Percentiles rank a stretch among this genome's conserved stretches.
These are phyloP conservation scores for Petasospora rhodanensis DNA, from an alignment of 1,139 yeast species.

Conservation along the genomic window DNA sequence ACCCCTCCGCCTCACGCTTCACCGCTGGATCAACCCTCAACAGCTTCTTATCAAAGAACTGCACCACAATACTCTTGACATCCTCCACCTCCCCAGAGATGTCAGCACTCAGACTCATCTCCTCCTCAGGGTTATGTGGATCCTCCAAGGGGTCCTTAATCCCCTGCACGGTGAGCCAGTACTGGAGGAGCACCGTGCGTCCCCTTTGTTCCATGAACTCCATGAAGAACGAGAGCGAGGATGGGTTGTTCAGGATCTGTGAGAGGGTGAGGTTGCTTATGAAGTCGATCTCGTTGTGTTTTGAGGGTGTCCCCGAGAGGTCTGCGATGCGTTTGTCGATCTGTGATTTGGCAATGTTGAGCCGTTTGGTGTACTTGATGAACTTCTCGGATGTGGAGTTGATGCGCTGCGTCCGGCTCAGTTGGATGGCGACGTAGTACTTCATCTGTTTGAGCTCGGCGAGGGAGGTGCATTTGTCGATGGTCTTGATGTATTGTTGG, in stretches of 20 bases:
- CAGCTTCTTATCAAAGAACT: conserved; percentile 34
- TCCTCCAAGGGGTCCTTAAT: conserved; percentile 72
- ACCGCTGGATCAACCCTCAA: conserved; percentile 29
- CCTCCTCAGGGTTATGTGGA: conserved; percentile 29
- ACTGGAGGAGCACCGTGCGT: conserved; percentile 44
- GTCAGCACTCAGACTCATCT: conserved; percentile 19
- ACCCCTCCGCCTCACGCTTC: conserved; percentile 32
- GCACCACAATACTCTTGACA: conserved; percentile 41
- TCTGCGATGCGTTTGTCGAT: conserved; percentile 30
- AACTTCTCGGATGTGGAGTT: conserved; percentile 21
- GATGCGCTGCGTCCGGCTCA: conserved; percentile 25
- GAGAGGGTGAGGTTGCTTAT: conserved; percentile 32
- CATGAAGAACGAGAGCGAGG: conserved; percentile 46
- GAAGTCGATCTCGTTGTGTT: conserved; percentile 8
- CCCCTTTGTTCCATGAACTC: conserved; percentile 52
- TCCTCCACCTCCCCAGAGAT: conserved; percentile 35
- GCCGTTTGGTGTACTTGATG: conserved; percentile 28
- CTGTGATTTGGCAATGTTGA: conserved; percentile 30
- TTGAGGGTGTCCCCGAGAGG: conserved; percentile 5
- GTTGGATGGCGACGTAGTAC: conserved; percentile 39
- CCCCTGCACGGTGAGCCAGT: conserved; percentile 64
- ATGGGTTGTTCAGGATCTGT: conserved; percentile 42
- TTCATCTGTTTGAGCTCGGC: conserved; percentile 40
- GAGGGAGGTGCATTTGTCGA: conserved; percentile 32
- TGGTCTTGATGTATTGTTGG: conserved; percentile 38